These are phyloP conservation scores for Sextonia rubra DNA, from an alignment of 164 flowering plant genomes.

Conservation along the genomic window DNA sequence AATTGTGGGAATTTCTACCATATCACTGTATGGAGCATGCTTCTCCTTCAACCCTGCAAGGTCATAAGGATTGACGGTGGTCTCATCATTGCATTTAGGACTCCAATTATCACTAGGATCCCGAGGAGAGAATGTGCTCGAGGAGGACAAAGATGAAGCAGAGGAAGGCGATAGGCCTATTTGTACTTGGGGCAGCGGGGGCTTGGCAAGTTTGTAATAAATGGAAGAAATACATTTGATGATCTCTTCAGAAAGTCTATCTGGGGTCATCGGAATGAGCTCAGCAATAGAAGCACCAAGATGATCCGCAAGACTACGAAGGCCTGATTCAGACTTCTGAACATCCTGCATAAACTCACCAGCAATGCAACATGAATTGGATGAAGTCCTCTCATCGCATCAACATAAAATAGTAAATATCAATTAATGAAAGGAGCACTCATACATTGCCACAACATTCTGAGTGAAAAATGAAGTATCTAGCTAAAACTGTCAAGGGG, in stretches of 20 bases:
- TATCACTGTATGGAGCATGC: constrained; percentile 27
- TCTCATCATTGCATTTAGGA: constrained; percentile 36
- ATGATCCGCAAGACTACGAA: constrained; percentile 56
- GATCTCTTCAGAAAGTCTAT: constrained; percentile 59
- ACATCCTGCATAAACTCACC: constrained; percentile 27
- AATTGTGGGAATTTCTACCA: constrained; percentile 38
- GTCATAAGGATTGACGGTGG: constrained; percentile 8
- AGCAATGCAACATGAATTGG: neutral
- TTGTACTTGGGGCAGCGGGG: constrained; percentile 14
- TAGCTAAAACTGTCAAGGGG: too few relatives aligned
- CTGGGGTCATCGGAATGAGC: constrained; percentile 30
- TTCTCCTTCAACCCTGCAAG: constrained; percentile 25
- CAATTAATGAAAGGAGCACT: too few relatives aligned
- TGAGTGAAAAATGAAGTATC: too few relatives aligned
- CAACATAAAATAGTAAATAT: too few relatives aligned
- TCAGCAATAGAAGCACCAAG: constrained; percentile 35
- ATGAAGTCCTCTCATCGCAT: too few relatives aligned
- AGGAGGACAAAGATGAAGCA: constrained; percentile 49
- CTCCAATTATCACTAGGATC: constrained; percentile 45
- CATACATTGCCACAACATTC: too few relatives aligned
- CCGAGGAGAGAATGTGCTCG: constrained; percentile 41
- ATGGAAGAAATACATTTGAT: constrained; percentile 61
- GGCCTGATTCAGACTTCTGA: constrained; percentile 22
- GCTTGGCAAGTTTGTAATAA: constrained; percentile 48
- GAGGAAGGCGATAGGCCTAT: constrained; percentile 31